phyloP scores from a whole-genome alignment of 257 asterid species.

The Craterostigma plantagineum region DNA sequence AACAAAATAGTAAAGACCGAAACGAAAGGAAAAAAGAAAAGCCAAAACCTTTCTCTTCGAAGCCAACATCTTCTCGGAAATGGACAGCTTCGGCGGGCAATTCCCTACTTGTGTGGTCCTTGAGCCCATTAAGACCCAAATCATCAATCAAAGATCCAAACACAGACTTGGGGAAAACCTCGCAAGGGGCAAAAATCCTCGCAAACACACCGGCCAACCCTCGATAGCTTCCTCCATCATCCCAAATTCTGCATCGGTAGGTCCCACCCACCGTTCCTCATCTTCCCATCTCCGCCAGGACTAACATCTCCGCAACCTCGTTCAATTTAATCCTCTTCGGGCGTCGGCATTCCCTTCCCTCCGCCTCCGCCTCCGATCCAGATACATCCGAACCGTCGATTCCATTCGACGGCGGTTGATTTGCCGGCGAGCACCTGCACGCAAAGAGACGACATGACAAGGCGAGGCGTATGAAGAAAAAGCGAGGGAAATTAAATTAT shows the following conservation, averaged over 20 bases:
- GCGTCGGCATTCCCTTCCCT: too few species aligned
- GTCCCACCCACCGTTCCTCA: constrained; percentile 71
- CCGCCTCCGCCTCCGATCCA: too few species aligned
- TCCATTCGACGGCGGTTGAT: too few species aligned
- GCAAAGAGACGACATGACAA: too few species aligned
- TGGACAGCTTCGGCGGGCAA: constrained; percentile 61
- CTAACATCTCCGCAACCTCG: constrained; percentile 80
- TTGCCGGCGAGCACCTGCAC: too few species aligned
- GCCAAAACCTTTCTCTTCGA: constrained; percentile 61
- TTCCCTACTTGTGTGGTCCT: constrained; percentile 58
- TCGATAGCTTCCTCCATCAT: constrained; percentile 58
- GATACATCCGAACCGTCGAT: too few species aligned
- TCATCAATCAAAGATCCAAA: constrained; percentile 75
- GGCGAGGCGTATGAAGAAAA: too few species aligned
- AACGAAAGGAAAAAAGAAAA: too few species aligned
- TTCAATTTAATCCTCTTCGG: constrained; percentile 9
- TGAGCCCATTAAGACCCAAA: constrained; percentile 62
- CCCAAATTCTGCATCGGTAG: constrained; percentile 55
- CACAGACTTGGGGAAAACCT: constrained; percentile 71
- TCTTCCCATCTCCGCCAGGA: constrained; percentile 76
- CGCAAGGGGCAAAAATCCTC: constrained; percentile 77
- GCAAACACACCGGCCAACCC: constrained; percentile 47
- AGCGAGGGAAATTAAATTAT: too few species aligned
- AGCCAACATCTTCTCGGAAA: constrained; percentile 57
- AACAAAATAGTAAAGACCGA: too few species aligned